Evolutionary conservation across 179 eudicot species (phyloP).

Genomic region (Amaranthus tricolor): DNA sequence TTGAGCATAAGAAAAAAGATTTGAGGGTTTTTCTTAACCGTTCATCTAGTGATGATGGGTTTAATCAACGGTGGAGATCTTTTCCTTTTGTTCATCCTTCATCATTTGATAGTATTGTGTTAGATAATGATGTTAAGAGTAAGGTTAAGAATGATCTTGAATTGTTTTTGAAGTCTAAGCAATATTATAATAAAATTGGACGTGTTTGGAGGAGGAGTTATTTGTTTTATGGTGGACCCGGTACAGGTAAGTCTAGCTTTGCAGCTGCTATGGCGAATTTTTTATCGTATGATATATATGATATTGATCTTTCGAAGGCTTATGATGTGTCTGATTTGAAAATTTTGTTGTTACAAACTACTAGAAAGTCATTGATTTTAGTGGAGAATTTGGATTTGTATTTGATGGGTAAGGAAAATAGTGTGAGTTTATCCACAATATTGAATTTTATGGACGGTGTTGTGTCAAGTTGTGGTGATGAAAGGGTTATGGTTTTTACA

Average conservation of each 20-base stretch:
- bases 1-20: constrained; percentile 52
- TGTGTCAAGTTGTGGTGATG: constrained; percentile 72
- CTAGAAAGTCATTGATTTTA: constrained; percentile 56
- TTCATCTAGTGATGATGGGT: constrained; percentile 27
- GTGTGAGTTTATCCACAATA: constrained; percentile 54
- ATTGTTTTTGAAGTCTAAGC: constrained; percentile 52
- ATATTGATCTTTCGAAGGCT: constrained; percentile 47
- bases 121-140: constrained; percentile 58
- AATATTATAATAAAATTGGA: constrained; percentile 63
- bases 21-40: constrained; percentile 26
- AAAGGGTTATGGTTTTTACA: constrained; percentile 77
- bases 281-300: constrained; percentile 59
- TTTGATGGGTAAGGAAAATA: constrained; percentile 41
- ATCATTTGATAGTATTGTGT: constrained; percentile 54
- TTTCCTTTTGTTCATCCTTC: constrained; percentile 66
- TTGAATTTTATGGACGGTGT: constrained; percentile 84
- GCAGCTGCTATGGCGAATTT: constrained; percentile 67
- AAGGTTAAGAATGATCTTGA: constrained; percentile 67
- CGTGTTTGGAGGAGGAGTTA: constrained; percentile 79
- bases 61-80: constrained; percentile 54
- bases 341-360: constrained; percentile 52
- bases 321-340: constrained; percentile 55
- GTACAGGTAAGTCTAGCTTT: constrained; percentile 84
- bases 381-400: constrained; percentile 70
- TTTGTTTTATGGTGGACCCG: constrained; percentile 63